These are phyloP conservation scores for Tetraselmis chui DNA, from an alignment of 139 green algal genomes.

Conservation along the genomic window DNA sequence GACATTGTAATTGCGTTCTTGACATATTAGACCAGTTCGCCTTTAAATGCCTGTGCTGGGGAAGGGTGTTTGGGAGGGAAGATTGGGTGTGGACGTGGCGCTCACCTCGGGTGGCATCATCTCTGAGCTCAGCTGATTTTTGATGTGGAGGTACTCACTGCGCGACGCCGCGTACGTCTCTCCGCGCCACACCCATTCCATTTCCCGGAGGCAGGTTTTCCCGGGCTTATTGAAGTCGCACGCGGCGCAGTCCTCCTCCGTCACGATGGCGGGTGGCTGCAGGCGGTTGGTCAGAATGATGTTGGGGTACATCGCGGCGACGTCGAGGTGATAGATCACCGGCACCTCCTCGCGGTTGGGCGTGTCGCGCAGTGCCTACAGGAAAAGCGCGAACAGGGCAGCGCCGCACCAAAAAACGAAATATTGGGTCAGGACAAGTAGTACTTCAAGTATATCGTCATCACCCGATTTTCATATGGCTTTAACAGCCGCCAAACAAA, in stretches of 20 bases:
- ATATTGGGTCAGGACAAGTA: no score
- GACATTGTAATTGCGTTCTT: no score
- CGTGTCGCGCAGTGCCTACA: constrained; percentile 70
- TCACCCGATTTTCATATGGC: no score
- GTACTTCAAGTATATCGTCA: no score
- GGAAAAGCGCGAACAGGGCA: no score
- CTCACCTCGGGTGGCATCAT: constrained; percentile 45
- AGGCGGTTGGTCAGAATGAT: constrained; percentile 97
- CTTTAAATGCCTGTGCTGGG: no score
- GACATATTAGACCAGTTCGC: no score
- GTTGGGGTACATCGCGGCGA: constrained; percentile 99
- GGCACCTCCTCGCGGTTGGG: constrained; percentile 79
- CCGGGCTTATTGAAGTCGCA: constrained; percentile 93
- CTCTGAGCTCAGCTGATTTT: constrained; percentile 74
- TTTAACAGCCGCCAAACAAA: no score
- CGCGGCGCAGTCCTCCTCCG: constrained; percentile 86
- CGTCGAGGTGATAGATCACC: constrained; percentile 97
- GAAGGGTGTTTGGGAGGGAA: no score
- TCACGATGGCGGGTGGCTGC: constrained; percentile 77
- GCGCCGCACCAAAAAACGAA: no score
- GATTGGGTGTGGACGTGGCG: no score
- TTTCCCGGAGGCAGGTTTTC: constrained; percentile 80
- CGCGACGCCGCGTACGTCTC: constrained; percentile 71
- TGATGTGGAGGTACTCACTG: constrained; percentile 72
- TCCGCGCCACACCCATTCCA: constrained; percentile 78